Conservation (phyloP, 192 early-diverging fungal species). For the Chytriomyces confervae region DNA sequence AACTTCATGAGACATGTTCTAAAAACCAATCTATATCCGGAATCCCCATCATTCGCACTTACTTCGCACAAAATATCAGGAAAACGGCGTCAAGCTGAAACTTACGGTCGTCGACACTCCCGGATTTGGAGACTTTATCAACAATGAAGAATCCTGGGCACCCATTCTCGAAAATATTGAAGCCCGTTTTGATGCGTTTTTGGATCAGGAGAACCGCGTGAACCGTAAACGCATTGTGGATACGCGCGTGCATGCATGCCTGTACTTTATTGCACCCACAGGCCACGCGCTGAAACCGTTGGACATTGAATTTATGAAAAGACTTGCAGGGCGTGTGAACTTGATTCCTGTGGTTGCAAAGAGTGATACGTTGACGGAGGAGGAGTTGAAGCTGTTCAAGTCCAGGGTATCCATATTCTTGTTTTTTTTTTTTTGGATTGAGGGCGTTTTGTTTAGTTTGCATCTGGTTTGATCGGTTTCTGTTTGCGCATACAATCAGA, state of each 20-base stretch:
- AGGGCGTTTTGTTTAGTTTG: background rate
- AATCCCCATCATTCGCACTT: no score
- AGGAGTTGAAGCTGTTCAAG: conserved; percentile 93
- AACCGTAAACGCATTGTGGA: conserved; percentile 62
- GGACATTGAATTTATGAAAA: conserved; percentile 98
- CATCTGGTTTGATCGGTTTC: background rate
- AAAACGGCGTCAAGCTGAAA: conserved; percentile 96
- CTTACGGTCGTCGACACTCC: conserved; percentile 98
- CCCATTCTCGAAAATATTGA: conserved; percentile 96
- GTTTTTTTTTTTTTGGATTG: background rate
- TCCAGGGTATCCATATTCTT: conserved; percentile 34
- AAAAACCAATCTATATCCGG: no score
- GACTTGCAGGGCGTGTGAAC: conserved; percentile 91
- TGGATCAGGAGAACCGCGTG: conserved; percentile 81
- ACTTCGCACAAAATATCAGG: conserved; percentile 31
- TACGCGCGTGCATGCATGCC: conserved; percentile 88
- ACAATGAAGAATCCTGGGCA: conserved; percentile 80
- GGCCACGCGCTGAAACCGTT: conserved; percentile 90
- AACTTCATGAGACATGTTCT: no score
- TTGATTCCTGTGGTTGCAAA: conserved; percentile 99
- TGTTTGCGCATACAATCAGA: conserved; percentile 39
- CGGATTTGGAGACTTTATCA: conserved; percentile 73
- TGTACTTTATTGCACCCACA: conserved; percentile 98
- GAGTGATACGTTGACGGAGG: conserved; percentile 96
- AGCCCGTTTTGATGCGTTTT: conserved; percentile 88